Conservation (phyloP, 2,329 filamentous ascomycete species). For the Penicillium decumbens region DNA sequence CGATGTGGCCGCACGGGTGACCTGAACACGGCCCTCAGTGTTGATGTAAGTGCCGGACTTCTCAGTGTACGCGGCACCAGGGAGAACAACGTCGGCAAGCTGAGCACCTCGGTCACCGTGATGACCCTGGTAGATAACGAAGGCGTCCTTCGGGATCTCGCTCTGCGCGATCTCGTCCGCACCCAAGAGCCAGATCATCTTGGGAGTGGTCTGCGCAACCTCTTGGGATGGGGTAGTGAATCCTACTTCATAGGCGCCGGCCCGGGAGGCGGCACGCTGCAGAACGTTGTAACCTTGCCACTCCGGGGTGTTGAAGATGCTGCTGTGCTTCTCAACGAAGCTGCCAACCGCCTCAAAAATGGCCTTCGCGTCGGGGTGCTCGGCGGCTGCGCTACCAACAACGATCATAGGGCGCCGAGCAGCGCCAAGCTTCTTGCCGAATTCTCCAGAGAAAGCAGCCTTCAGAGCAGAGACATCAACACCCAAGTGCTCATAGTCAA, state of each 20-base stretch:
- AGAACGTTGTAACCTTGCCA: constrained; percentile 99
- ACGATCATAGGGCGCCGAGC: constrained; percentile 96
- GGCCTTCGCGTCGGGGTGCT: constrained; percentile 85
- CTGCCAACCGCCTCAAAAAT: constrained; percentile 86
- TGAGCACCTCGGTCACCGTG: constrained; percentile 92
- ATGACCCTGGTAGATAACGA: constrained; percentile 96
- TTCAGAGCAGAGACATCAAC: constrained; percentile 74
- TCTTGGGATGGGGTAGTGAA: constrained; percentile 80
- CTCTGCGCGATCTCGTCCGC: constrained; percentile 82
- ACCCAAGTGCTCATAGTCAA: constrained; percentile 90
- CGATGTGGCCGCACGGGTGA: constrained; percentile 83
- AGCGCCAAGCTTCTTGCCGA: constrained; percentile 83
- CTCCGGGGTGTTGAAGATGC: constrained; percentile 79
- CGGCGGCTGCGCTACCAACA: constrained; percentile 83
- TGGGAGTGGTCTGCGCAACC: constrained; percentile 79
- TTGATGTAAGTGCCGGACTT: constrained; percentile 96
- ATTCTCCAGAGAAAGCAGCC: constrained; percentile 74
- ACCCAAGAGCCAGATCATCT: constrained; percentile 94
- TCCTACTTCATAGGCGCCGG: constrained; percentile 91
- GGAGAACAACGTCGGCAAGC: constrained; percentile 88
- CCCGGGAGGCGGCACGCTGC: constrained; percentile 85
- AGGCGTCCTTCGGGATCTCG: constrained; percentile 92
- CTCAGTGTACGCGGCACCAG: constrained; percentile 93
- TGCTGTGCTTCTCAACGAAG: constrained; percentile 90
- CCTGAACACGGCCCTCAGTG: constrained; percentile 93